Conservation (phyloP, 495 filamentous ascomycete species). For the Friedmanniomyces simplex region DNA sequence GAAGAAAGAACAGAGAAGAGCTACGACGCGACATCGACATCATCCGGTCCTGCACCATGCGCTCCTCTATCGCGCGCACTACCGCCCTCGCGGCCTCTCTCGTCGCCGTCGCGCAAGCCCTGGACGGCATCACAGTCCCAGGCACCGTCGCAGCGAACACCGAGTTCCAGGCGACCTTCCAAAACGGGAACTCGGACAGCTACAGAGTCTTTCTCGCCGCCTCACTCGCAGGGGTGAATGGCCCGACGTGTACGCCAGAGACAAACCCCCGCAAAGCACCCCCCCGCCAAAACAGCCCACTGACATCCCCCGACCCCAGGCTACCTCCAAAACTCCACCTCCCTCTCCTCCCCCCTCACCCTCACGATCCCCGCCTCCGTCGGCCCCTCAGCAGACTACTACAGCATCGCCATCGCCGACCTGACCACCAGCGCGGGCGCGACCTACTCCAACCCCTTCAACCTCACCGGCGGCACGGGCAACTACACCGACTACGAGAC, state of each 20-base stretch:
- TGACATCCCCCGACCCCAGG: no score
- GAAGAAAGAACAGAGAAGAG: no score
- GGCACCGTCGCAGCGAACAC: constrained; percentile 6
- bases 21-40: not conserved
- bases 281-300: no score
- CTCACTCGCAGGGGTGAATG: constrained; percentile 10
- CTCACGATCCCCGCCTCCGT: constrained; percentile 20
- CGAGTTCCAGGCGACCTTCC: constrained; percentile 6
- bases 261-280: not conserved
- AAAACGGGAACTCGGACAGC: constrained; percentile 6
- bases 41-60: not conserved
- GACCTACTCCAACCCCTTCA: constrained; percentile 17
- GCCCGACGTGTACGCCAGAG: constrained; percentile 4
- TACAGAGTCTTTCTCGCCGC: constrained; percentile 22
- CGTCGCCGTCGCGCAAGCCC: not conserved
- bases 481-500: constrained; percentile 15
- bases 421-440: constrained; percentile 1
- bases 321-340: constrained; percentile 22
- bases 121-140: constrained; percentile 5
- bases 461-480: constrained; percentile 14
- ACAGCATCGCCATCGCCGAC: constrained; percentile 16
- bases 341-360: constrained; percentile 12
- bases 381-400: constrained; percentile 21
- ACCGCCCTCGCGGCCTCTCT: constrained; percentile 2
- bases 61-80: not conserved